Conservation (phyloP, 805 yeast genomes). For the Pichia phayaonensis region DNA sequence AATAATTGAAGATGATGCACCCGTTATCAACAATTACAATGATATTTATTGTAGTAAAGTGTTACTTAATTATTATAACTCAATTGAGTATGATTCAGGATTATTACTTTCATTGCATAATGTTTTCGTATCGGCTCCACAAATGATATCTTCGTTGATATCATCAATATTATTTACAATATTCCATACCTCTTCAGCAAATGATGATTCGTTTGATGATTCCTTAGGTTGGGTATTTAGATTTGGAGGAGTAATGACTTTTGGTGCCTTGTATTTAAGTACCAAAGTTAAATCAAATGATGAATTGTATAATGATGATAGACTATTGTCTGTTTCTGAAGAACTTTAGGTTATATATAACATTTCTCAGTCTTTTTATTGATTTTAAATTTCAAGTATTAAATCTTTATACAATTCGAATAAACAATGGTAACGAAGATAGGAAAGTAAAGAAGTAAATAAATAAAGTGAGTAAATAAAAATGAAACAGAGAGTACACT, state of each 20-base stretch:
- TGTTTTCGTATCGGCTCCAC: conserved; percentile 52
- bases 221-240: conserved; percentile 52
- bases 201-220: conserved; percentile 28
- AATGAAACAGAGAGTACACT: not conserved
- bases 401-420: too few relatives aligned
- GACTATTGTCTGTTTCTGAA: conserved; percentile 3
- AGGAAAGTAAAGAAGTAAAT: not conserved
- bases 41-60: conserved; percentile 15
- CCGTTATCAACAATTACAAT: conserved; percentile 2
- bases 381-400: too few relatives aligned
- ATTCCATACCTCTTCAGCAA: conserved; percentile 19
- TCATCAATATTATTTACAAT: conserved; percentile 39
- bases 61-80: conserved; percentile 27
- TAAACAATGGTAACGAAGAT: not conserved
- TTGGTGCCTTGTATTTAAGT: conserved; percentile 39
- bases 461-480: not conserved
- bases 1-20: conserved; percentile 7
- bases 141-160: conserved; percentile 42
- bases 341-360: conserved; percentile 1
- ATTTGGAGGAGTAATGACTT: conserved; percentile 44
- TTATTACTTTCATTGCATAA: conserved; percentile 50
- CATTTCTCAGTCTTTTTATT: too few relatives aligned
- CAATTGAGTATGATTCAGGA: conserved; percentile 48
- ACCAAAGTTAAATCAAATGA: conserved; percentile 35
- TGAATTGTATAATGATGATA: conserved; percentile 30